Base-by-base conservation (phyloP, 257 asterid species). In the Catharanthus roseus region DNA sequence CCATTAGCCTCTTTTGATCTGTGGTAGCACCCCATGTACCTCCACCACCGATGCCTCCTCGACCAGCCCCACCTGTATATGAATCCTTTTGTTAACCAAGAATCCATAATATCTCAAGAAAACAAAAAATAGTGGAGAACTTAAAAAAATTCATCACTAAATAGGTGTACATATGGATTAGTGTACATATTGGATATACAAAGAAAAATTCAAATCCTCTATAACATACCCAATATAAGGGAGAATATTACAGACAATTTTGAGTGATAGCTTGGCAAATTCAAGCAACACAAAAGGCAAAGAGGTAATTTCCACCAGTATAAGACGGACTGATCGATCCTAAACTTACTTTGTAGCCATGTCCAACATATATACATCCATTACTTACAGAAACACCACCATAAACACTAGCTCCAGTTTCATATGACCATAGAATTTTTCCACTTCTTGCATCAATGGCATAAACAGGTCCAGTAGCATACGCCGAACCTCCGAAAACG, bases 361-460 rank as follows among this genome's bases (percentile, higher is more conserved):
- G 71, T 10, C 89, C 90, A 0, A 83, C 88, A 3, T 74, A 85
- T 16, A 78, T 74, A 65, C 89, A 87, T 1, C 92, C 89, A 55
- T 70, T 71, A 79, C 86, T 85, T 1, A 87, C 86, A 0, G 89
- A 80, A 45, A 85, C 72, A 23, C 93, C 93, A 2, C 89, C 89
- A 34, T 26, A 85, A 1, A 85, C 78, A 0, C 77, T 74, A 7
- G 86, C 85, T 44, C 89, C 85, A 0, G 87, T 87, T 39, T 85
- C 84, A 13, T 79, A 79, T 0, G 83, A 83, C 87, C 88, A 85
- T 4, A 87, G 28, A 72, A 85, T 85, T 57, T 77, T 41, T 28
- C 87, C 87, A n/a, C 81, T 79, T 10, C 56, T 44, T 1, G 84
- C 79, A 3, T 81, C 26, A 10, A 85, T 70, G 29, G 81, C 88